Base-by-base conservation (phyloP, 23 red algal species). In the Cyanidium caldarium region DNA sequence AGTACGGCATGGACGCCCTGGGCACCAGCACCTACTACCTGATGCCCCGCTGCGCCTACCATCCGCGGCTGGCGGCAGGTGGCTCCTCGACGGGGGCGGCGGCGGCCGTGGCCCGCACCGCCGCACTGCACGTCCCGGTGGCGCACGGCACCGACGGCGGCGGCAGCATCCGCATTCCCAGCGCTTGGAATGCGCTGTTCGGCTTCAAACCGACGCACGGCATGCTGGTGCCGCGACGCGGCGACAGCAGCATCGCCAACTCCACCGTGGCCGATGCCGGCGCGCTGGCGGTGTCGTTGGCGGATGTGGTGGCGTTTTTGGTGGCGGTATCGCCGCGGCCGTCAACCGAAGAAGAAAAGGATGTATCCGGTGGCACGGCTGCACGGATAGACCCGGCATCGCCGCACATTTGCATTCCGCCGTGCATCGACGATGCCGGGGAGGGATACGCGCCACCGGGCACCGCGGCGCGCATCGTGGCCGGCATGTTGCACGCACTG, bases 1-100 rank as follows among this genome's bases (percentile, higher is more conserved):
- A 98, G 80, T 88, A 82, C 66, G 92, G 92, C n/a, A 84, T 98
- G 80, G 92, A 84, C 51, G 23, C 68, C n/a, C 79, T 72, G 1
- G 83, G 77, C 0, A 73, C 80, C 30, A 70, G 61, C 40, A 79
- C 84, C 17, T 79, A 67, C 13, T 98, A 58, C 31, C 44, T 51
- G 13, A 45, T 39, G 36, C 78, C 74, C 0, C 68, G 68, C 30
- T 87, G 87, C 69, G 77, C 80, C 17, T 88, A 73, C 73, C 65
- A 85, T 44, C 41, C 72, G 19, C 37, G 46, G 33, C 65, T 61
- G 14, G 92, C 87, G 45, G 76, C 84, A n/a, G 92, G 92, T n/a
- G 92, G 92, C 73, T 88, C 84, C 1, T 88, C 84, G 44, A 84
- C 77, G 19, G 92, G 92, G 15, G 68, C 66, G 2, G 92, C 84